Base-by-base conservation (phyloP, 2,329 filamentous ascomycete genomes). In the Myriosclerotinia curreyana region DNA sequence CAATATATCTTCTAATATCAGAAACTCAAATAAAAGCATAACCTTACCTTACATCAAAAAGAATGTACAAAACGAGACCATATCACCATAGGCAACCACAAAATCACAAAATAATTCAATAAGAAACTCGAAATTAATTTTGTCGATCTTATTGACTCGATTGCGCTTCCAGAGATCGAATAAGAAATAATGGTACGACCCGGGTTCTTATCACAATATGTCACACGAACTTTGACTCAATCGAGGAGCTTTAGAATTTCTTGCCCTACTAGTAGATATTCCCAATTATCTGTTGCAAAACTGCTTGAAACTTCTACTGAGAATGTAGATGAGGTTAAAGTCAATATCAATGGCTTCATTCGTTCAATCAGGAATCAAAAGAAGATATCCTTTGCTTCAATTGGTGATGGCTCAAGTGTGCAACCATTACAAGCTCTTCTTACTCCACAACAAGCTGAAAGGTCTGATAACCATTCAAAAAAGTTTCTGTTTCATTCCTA, bases 311-410 rank as follows among this genome's bases (percentile, higher is more conserved):
- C 79, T 76, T 78, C 77, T 49, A 81, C 83, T 2, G 69, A 75
- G 22, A 74, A 77, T 42, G 73, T 77, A 53, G 76, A 79, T 49
- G 75, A 81, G 70, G 80, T 89, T 54, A 81, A 82, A 70, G 80
- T 89, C 55, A 81, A 82, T 64, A 80, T 96, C 70, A 83, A 89
- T 74, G 94, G 93, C 66, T 94, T 89, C 79, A 83, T 97, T 63
- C 86, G 91, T 68, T 94, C 91, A 5, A 87, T 96, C 66, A 85
- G 94, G 67, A 90, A 91, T 75, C 92, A 96, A 80, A 96, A 97
- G 75, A 83, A 83, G 28, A 82, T 89, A 66, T 87, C 89, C 6
- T 98, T 99, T 78, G 88, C 93, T 60, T 85, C 92, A 66, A 81
- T 98, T 60, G 88, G 89, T 14, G 95, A 99, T 80, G 95, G 95